Evolutionary conservation across 345 rosid species (phyloP).

Genomic region (Citrus maxima): DNA sequence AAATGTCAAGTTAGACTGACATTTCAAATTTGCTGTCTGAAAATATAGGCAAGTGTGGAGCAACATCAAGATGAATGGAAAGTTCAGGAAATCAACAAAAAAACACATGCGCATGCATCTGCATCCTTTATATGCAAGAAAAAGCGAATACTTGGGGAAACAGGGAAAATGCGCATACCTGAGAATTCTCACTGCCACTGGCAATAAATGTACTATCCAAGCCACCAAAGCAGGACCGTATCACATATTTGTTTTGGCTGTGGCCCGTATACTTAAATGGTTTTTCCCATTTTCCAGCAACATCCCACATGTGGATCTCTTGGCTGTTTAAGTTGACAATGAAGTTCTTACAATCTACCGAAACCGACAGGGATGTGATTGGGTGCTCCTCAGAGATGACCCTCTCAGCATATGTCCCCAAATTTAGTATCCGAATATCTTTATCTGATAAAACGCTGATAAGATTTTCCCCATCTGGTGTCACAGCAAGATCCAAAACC

Average conservation of each 20-base stretch:
- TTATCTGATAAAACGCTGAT: conserved; percentile 55
- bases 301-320: conserved; percentile 93
- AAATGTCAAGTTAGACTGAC: not conserved
- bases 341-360: conserved; percentile 60
- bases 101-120: not conserved
- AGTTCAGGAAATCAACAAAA: not conserved
- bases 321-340: conserved; percentile 79
- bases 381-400: conserved; percentile 65
- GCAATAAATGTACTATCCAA: conserved; percentile 69
- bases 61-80: not conserved
- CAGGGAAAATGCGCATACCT: conserved; percentile 38
- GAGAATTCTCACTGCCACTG: conserved; percentile 84
- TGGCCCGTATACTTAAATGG: conserved; percentile 71
- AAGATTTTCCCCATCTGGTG: conserved; percentile 76
- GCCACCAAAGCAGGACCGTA: conserved; percentile 92
- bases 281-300: conserved; percentile 59
- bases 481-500: conserved; percentile 77
- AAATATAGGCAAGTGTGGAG: not conserved
- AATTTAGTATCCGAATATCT: conserved; percentile 58
- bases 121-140: not conserved
- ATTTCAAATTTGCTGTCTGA: not conserved
- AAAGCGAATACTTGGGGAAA: not conserved
- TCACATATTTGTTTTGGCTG: conserved; percentile 69
- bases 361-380: conserved; percentile 62
- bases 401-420: conserved; percentile 59